A percentile compares a stretch with the other conserved stretches of the same genome.
These are phyloP conservation scores for Metschnikowia santaceciliae DNA, from an alignment of 805 yeast genomes.

Conservation along the genomic window DNA sequence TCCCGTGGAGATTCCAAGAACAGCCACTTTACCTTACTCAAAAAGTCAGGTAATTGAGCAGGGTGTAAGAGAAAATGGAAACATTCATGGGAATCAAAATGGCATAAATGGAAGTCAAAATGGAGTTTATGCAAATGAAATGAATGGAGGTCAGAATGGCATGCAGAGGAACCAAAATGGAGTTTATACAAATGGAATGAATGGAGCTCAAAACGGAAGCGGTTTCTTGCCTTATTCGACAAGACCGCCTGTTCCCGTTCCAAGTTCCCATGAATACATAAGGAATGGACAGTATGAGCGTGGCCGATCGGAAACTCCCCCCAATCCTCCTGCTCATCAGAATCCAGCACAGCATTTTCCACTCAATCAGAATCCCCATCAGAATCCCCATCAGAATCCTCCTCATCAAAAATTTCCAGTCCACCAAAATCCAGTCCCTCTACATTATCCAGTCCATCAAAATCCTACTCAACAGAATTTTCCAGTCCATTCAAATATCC, in stretches of 20 bases:
- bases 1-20: conserved; percentile 5
- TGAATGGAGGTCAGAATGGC: no score
- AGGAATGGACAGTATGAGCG: neutral
- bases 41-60: no score
- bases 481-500: no score
- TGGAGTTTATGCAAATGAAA: no score
- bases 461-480: no score
- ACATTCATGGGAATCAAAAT: no score
- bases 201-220: neutral
- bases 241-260: neutral
- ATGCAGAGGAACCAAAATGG: no score
- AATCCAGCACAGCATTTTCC: neutral
- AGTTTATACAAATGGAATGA: no score
- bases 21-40: neutral
- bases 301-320: neutral
- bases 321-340: neutral
- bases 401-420: neutral
- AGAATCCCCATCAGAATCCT: neutral
- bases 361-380: neutral
- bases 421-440: no score
- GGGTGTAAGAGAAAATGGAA: no score
- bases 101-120: no score
- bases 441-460: no score
- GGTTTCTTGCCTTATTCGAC: neutral
- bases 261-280: neutral